Base-by-base conservation (phyloP, 2,329 filamentous ascomycete genomes). In the Trichophyton mentagrophytes region DNA sequence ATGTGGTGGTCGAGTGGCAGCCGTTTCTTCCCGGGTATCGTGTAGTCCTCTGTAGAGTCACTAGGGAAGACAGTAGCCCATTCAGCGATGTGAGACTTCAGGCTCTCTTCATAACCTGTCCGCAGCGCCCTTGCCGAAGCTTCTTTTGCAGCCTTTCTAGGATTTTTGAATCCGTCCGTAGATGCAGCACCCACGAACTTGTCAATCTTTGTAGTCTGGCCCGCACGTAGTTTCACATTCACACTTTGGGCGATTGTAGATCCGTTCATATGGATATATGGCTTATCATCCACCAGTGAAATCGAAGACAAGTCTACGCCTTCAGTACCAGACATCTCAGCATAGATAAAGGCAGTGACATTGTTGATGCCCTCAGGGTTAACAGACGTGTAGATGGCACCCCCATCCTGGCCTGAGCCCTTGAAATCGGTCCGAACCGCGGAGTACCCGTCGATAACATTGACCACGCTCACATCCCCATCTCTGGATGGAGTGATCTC, bases 111-210 rank as follows among this genome's bases (percentile, higher is more conserved):
- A 65, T 81, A 89, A 0, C 86, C 86, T 33, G 72, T 72, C 3
- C 72, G 66, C 60, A 77, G 74, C 44, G 77, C 85, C 1, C 72
- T 70, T 4, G 74, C 67, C 0, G 81, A 82, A 1, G 84, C 85
- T 4, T 77, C 69, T 61, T 77, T 76, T 1, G 87, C 87, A 1
- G 78, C 76, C 1, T 69, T 66, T 61, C 80, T 74, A 0, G 86
- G 81, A 63, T 85, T 73, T 0, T 73, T 63, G 67, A 88, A 89
- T 0, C 84, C 85, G 70, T 89, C 87, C 0, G 80, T 81, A 1
- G 86, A 87, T 3, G 87, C 86, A 57, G 78, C 80, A 30, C 87
- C 87, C 15, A 89, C 78, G 65, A 80, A 89, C 67, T 90, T 90
- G 55, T 78, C 81, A 53, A 89, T 71, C 1, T 77, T 80, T 2